Evolutionary conservation across 805 yeast genomes (phyloP).

Genomic region (Suhomyces tanzawaensis): DNA sequence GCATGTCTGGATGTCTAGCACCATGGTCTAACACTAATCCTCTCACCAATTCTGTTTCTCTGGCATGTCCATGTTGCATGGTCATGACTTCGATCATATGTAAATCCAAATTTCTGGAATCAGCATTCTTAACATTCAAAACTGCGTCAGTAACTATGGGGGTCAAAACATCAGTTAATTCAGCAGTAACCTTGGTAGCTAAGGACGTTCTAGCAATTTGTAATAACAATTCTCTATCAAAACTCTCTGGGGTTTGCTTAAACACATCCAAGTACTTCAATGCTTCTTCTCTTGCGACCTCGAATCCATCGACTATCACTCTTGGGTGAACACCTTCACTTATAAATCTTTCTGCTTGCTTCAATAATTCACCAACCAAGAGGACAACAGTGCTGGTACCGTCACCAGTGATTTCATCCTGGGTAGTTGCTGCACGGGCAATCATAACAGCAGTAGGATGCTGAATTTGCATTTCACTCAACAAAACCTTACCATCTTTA

Average conservation of each 20-base stretch:
- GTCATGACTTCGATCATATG: slow-evolving; percentile 99
- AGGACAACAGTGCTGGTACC: slow-evolving; percentile 96
- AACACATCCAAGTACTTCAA: slow-evolving; percentile 67
- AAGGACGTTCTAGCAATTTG: slow-evolving; percentile 91
- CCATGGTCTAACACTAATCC: slow-evolving; percentile 98
- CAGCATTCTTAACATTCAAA: slow-evolving; percentile 59
- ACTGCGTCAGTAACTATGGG: slow-evolving; percentile 98
- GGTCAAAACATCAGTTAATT: slow-evolving; percentile 74
- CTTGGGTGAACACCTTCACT: slow-evolving; percentile 96
- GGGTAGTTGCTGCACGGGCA: slow-evolving; percentile 97
- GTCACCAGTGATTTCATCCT: slow-evolving; percentile 98
- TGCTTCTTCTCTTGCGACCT: slow-evolving; percentile 75
- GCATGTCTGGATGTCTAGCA: slow-evolving; percentile 99
- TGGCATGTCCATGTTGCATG: slow-evolving; percentile 90
- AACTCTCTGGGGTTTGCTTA: slow-evolving; percentile 49
- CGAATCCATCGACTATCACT: slow-evolving; percentile 92
- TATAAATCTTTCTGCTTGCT: slow-evolving; percentile 89
- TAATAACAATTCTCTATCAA: slow-evolving; percentile 82
- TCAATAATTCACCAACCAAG: slow-evolving; percentile 89
- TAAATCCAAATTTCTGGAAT: slow-evolving; percentile 61
- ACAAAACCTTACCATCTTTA: slow-evolving; percentile 91
- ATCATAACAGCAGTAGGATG: slow-evolving; percentile 51
- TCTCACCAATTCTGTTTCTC: slow-evolving; percentile 76
- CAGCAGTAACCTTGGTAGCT: slow-evolving; percentile 78
- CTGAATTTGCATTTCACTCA: slow-evolving; percentile 92